phyloP scores from a whole-genome alignment of 1,284 basidiomycete genomes.

The Pterula multifida region DNA sequence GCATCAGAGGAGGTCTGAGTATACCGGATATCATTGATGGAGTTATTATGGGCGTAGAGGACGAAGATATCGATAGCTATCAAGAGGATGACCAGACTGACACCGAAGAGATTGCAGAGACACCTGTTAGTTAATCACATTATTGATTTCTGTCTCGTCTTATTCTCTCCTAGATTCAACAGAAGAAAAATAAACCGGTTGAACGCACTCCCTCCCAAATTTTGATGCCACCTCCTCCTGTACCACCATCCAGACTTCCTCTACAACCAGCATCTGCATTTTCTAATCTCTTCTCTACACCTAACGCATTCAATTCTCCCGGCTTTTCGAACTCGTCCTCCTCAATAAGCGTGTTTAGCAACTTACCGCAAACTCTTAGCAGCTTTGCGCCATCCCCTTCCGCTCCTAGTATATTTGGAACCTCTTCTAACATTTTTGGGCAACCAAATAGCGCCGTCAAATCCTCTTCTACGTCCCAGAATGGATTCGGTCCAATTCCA shows the following conservation, averaged over 20 bases:
- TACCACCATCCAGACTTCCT: not conserved
- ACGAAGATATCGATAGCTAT: too few relatives aligned
- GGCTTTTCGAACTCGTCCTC: conserved; percentile 12
- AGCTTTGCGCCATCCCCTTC: not conserved
- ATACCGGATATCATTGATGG: conserved; percentile 77
- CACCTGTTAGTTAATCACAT: too few relatives aligned
- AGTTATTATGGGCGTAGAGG: conserved; percentile 21
- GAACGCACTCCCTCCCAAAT: conserved; percentile 16
- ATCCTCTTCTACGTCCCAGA: too few relatives aligned
- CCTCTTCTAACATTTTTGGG: too few relatives aligned
- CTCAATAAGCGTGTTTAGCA: too few relatives aligned
- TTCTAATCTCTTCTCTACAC: conserved; percentile 3
- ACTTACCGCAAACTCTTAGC: too few relatives aligned
- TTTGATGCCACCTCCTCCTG: conserved; percentile 16
- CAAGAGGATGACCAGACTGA: too few relatives aligned
- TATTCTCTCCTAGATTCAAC: not conserved
- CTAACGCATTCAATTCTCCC: conserved; percentile 11
- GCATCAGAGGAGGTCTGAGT: conserved; percentile 47
- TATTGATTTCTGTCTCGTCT: too few relatives aligned
- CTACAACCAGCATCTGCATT: conserved; percentile 7
- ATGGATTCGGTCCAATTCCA: too few relatives aligned
- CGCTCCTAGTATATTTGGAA: not conserved
- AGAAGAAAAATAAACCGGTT: not conserved
- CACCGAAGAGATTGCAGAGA: too few relatives aligned
- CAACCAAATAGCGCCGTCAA: too few relatives aligned